Evolutionary conservation across 2,329 filamentous ascomycete genomes (phyloP).

Genomic region (Cladosporium oxysporum): DNA sequence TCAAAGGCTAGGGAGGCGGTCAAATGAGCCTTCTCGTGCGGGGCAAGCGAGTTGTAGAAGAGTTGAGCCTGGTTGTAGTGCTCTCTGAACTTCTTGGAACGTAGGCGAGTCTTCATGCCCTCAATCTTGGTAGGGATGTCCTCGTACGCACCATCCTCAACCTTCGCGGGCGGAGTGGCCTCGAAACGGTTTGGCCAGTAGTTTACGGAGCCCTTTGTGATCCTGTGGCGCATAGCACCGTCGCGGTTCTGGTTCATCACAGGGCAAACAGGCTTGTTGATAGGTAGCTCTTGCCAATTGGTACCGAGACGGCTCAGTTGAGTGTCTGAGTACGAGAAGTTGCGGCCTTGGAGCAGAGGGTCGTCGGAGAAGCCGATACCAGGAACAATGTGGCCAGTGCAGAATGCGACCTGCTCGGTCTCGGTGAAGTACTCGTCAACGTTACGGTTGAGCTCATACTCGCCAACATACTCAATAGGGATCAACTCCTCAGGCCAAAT

Average conservation of each 20-base stretch:
- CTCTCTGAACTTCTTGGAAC: slow-evolving; percentile 74
- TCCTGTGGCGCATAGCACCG: slow-evolving; percentile 66
- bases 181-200: slow-evolving; percentile 78
- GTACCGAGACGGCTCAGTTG: slow-evolving; percentile 69
- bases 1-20: slow-evolving; percentile 66
- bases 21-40: slow-evolving; percentile 66
- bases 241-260: slow-evolving; percentile 39
- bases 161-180: slow-evolving; percentile 61
- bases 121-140: slow-evolving; percentile 66
- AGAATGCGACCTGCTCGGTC: slow-evolving; percentile 82
- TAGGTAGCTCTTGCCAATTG: slow-evolving; percentile 76
- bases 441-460: slow-evolving; percentile 77
- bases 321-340: slow-evolving; percentile 67
- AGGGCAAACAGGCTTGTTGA: slow-evolving; percentile 63
- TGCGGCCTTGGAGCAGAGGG: slow-evolving; percentile 72
- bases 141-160: slow-evolving; percentile 66
- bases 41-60: slow-evolving; percentile 76
- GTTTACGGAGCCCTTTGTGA: slow-evolving; percentile 72
- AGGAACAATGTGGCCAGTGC: slow-evolving; percentile 75
- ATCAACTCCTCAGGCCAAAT: slow-evolving; percentile 78
- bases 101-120: slow-evolving; percentile 70
- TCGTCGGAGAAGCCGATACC: slow-evolving; percentile 78
- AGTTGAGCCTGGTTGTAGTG: slow-evolving; percentile 77
- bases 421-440: slow-evolving; percentile 80
- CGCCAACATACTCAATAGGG: slow-evolving; percentile 74